A percentile compares a stretch with the other conserved stretches of the same genome.
Evolutionary conservation across 1,139 yeast species (phyloP).

Genomic region (Debaryomyces robertsiae): DNA sequence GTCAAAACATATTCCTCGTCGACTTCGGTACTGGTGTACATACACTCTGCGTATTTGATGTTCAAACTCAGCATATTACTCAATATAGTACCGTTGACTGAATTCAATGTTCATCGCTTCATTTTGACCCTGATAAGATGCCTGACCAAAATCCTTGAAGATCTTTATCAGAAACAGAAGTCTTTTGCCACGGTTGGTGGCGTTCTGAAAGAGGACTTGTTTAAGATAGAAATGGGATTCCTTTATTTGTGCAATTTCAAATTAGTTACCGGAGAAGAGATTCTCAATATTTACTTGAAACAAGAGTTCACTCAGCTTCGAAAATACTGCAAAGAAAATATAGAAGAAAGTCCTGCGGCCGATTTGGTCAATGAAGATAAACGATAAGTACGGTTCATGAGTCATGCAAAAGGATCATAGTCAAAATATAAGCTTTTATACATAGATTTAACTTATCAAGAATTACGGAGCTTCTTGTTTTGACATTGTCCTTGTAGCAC

Average conservation of each 20-base stretch:
- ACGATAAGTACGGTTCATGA: background rate
- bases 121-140: slow-evolving; percentile 47
- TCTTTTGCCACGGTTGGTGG: slow-evolving; percentile 51
- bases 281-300: slow-evolving; percentile 35
- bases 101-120: slow-evolving; percentile 40
- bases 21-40: slow-evolving; percentile 42
- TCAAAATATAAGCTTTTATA: too few relatives aligned
- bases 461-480: too few relatives aligned
- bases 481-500: too few relatives aligned
- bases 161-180: slow-evolving; percentile 46
- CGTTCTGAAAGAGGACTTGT: slow-evolving; percentile 40
- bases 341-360: background rate
- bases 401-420: too few relatives aligned
- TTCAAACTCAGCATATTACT: slow-evolving; percentile 39
- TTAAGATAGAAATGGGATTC: slow-evolving; percentile 44
- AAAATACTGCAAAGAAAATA: slow-evolving; percentile 22
- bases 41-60: slow-evolving; percentile 44
- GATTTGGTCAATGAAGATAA: background rate
- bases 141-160: slow-evolving; percentile 47
- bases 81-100: slow-evolving; percentile 35
- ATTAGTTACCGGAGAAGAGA: slow-evolving; percentile 38
- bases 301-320: slow-evolving; percentile 32
- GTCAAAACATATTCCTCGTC: slow-evolving; percentile 47
- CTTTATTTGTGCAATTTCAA: slow-evolving; percentile 45
- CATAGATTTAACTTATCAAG: too few relatives aligned